Base-by-base conservation (phyloP, 2,329 filamentous ascomycete species). In the Alternaria triticina region DNA sequence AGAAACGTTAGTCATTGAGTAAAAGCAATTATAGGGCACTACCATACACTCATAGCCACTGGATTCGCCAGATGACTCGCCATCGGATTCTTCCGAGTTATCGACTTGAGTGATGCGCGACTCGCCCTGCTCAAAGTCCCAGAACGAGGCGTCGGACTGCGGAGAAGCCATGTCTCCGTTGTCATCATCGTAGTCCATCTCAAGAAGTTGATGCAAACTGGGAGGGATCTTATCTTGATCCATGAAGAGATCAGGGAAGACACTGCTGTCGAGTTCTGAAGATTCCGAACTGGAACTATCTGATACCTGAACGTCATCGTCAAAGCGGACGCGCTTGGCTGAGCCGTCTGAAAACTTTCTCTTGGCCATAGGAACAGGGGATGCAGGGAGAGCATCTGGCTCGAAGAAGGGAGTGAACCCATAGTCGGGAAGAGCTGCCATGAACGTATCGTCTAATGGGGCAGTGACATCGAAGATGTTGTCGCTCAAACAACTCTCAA, bases 211-310 rank as follows among this genome's bases (percentile, higher is more conserved):
- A 67, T 91, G 90, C 73, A 95, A 89, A 55, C 86, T 85, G 6
- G 91, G 90, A 70, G 93, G 91, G 6, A 95, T 84, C 15, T 87
- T 86, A 74, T 88, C 90, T 79, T 94, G 91, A 54, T 91, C 88
- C 60, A 94, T 84, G 77, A 95, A 95, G 62, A 95, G 89, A 75
- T 94, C 89, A 1, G 91, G 90, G 65, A 93, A 93, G 67, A 93
- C 87, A 66, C 88, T 87, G 63, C 87, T 86, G 66, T 89, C 86
- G 62, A 89, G 86, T 43, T 90, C 87, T 5, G 79, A 80, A 30
- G 77, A 77, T 51, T 77, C 76, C n/a, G 77, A 74, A 59, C 75
- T 76, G 12, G 79, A 80, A 33, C 74, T 91, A 70, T 92, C 90
- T 60, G 90, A 90, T 62, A 86, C 85, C 61, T 89, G 86, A 44